A percentile compares a stretch with the other conserved stretches of the same genome.
Evolutionary conservation across 148 eudicot genomes (phyloP).

Genomic region (Tetragonia tetragonoides): DNA sequence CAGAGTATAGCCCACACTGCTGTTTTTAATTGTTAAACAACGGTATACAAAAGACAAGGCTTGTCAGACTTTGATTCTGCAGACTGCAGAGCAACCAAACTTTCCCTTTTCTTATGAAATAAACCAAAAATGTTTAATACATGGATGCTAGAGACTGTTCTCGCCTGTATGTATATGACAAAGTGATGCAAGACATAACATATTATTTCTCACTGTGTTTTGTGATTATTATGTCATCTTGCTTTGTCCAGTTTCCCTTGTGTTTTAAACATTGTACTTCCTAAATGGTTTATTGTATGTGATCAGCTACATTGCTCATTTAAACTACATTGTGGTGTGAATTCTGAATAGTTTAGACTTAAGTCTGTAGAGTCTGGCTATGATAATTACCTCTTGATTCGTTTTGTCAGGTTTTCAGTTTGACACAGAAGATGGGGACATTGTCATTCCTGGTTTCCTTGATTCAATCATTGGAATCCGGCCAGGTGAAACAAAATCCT

Average conservation of each 20-base stretch:
- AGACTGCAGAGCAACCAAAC: not conserved
- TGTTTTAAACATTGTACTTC: too few species aligned
- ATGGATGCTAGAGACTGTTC: too few species aligned
- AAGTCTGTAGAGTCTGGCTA: not conserved
- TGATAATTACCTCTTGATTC: conserved; percentile 7
- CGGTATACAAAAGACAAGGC: not conserved
- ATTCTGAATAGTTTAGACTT: not conserved
- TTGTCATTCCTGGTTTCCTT: conserved; percentile 84
- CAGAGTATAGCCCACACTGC: not conserved
- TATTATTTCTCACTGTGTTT: too few species aligned
- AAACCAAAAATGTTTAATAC: too few species aligned
- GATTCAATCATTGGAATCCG: conserved; percentile 79
- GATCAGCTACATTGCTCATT: too few species aligned
- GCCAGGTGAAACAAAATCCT: conserved; percentile 85
- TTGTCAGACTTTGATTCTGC: not conserved
- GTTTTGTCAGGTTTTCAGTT: conserved; percentile 68
- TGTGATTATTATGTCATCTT: too few species aligned
- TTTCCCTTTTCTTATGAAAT: not conserved
- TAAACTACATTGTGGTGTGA: too few species aligned
- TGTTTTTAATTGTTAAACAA: not conserved
- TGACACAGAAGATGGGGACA: conserved; percentile 91
- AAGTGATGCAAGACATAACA: too few species aligned
- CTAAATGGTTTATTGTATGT: too few species aligned
- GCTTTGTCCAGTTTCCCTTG: too few species aligned
- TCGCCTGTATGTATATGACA: too few species aligned